Evolutionary conservation across 2,329 filamentous ascomycete genomes (phyloP).

Genomic region (Monascus ruber): DNA sequence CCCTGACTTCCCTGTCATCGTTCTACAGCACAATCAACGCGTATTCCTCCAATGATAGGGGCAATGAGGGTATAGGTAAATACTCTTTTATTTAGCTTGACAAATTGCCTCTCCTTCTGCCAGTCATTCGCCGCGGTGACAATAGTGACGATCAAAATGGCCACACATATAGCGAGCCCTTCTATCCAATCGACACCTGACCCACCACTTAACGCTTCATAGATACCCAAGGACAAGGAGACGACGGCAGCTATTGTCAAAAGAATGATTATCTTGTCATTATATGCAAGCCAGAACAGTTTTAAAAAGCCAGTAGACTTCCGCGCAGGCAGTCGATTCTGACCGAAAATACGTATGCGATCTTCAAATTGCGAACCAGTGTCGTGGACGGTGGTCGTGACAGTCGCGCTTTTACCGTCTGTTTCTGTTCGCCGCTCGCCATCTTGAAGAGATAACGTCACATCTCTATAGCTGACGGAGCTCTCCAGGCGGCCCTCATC

Average conservation of each 20-base stretch:
- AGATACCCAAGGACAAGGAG: slow-evolving; percentile 58
- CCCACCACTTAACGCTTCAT: slow-evolving; percentile 47
- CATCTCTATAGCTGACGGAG: slow-evolving; percentile 61
- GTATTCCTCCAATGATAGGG: background rate
- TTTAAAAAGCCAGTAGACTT: slow-evolving; percentile 50
- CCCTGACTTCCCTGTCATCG: slow-evolving; percentile 54
- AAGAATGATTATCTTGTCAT: slow-evolving; percentile 62
- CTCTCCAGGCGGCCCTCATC: slow-evolving; percentile 62
- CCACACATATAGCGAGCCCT: slow-evolving; percentile 55
- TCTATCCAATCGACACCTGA: slow-evolving; percentile 53
- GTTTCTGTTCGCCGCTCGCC: background rate
- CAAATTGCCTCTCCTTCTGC: slow-evolving; percentile 57
- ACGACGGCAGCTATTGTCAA: slow-evolving; percentile 57
- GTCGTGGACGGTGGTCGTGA: background rate
- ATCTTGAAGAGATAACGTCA: slow-evolving; percentile 25
- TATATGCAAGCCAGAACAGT: slow-evolving; percentile 58
- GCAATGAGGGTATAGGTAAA: slow-evolving; percentile 1
- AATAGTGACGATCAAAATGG: slow-evolving; percentile 53
- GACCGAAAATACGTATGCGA: slow-evolving; percentile 48
- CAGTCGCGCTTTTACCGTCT: background rate
- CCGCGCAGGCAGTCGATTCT: slow-evolving; percentile 52
- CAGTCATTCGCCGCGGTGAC: slow-evolving; percentile 56
- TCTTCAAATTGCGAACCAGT: slow-evolving; percentile 37
- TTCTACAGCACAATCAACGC: slow-evolving; percentile 35
- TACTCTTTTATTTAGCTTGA: slow-evolving; percentile 45